A percentile compares a stretch with the other conserved stretches of the same genome.
phyloP scores from a whole-genome alignment of 768 basidiomycete genomes.

The Ephemerocybe angulata region DNA sequence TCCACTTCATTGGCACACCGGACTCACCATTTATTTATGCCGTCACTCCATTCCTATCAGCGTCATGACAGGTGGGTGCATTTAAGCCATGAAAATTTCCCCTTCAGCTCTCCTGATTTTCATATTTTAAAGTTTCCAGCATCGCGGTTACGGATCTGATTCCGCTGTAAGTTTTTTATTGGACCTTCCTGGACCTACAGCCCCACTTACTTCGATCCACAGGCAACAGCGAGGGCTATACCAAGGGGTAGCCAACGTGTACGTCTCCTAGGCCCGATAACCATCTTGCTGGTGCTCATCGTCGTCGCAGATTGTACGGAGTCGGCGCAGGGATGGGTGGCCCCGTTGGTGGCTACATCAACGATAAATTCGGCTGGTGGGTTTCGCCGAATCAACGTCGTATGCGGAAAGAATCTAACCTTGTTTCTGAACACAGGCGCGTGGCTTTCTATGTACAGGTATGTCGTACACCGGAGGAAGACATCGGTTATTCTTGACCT shows the following conservation, averaged over 20 bases:
- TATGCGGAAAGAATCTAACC: slow-evolving; percentile 13
- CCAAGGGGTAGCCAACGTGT: slow-evolving; percentile 91
- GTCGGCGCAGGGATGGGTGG: slow-evolving; percentile 79
- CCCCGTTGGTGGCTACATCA: slow-evolving; percentile 80
- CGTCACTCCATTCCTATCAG: slow-evolving; percentile 17
- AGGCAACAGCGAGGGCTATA: slow-evolving; percentile 87
- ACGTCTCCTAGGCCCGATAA: slow-evolving; percentile 20
- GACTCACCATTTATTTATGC: slow-evolving; percentile 17
- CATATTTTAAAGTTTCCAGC: slow-evolving; percentile 60
- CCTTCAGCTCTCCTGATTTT: slow-evolving; percentile 16
- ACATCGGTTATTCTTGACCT: slow-evolving; percentile 8
- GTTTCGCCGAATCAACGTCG: slow-evolving; percentile 23
- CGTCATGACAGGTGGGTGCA: slow-evolving; percentile 12
- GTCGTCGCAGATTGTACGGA: slow-evolving; percentile 63
- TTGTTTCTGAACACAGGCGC: slow-evolving; percentile 49
- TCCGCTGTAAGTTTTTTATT: slow-evolving; percentile 58
- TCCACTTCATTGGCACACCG: slow-evolving; percentile 6
- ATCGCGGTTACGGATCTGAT: slow-evolving; percentile 86
- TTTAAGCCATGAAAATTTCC: background rate
- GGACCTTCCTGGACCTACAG: slow-evolving; percentile 6
- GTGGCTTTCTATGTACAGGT: slow-evolving; percentile 86
- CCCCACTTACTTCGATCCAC: slow-evolving; percentile 8
- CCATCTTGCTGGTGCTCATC: background rate
- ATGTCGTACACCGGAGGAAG: slow-evolving; percentile 14
- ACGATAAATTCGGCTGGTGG: slow-evolving; percentile 83